Evolutionary conservation across 192 early-diverging fungal species (phyloP), one percentile per base, ranked within the genome.

Genomic region (Diversispora epigaea): DNA sequence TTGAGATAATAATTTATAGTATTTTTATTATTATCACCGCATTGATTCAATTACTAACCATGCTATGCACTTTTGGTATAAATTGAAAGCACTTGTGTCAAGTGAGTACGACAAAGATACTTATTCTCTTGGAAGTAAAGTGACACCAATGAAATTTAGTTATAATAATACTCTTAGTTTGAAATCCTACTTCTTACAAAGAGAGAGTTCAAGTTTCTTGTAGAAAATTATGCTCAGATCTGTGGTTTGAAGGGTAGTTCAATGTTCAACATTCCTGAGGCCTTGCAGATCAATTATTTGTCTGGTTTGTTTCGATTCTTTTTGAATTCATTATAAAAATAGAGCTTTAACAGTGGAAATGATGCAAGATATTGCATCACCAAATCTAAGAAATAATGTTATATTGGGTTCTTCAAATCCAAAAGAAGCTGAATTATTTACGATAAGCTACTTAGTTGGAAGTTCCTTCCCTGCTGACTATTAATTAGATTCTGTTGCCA

Each of bases 221-320:
- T 50, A 52, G 3, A 15, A n/a, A 22, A 8, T 4, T 68, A 68
- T 21, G 46, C 49, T 52, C 66, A 50, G 39, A 41, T 62, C 0
- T 12, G 32, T 15, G 4, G 11, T 32, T 41, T 32, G 0, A 3
- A 4, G 25, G 60, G 32, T 62, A 62, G 39, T 22, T 5, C 19
- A 61, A 8, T 45, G 6, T 72, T 72, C 56, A 72, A 58, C 0
- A 72, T 72, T 58, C 54, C 44, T 14, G 11, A 72, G 5, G 3
- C 0, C 0, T 72, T 58, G 9, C 5, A 6, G 44, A 72, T 11
- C 40, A 3, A 60, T 72, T 17, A 60, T 72, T 58, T 6, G 10
- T 61, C 57, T 61, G 71, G 57, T 14, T 57, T 72, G 40, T 72
- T 49, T 62, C 57, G 58, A 62, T 61, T 62, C n/a, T 46, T 62